A percentile compares a stretch with the other conserved stretches of the same genome.
Evolutionary conservation across 1,284 basidiomycete species (phyloP).

Genomic region (Cryptococcus sp.): DNA sequence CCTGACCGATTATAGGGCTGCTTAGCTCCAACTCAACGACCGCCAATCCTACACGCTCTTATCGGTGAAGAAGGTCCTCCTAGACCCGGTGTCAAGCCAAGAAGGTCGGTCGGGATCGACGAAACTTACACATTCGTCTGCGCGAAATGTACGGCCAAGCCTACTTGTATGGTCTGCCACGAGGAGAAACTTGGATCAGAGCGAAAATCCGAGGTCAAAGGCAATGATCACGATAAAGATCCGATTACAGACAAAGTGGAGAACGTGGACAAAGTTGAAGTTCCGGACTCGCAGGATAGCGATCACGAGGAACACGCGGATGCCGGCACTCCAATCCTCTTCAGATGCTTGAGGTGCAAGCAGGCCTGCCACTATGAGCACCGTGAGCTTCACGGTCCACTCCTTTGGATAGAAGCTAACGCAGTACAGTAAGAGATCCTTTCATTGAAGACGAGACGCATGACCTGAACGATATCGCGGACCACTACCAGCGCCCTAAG

Average conservation of each 20-base stretch:
- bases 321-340: conserved; percentile 52
- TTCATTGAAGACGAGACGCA: conserved; percentile 13
- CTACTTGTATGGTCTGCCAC: conserved; percentile 71
- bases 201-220: background rate
- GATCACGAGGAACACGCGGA: too few relatives aligned
- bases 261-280: too few relatives aligned
- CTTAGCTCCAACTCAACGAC: conserved; percentile 60
- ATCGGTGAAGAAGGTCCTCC: conserved; percentile 46
- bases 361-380: conserved; percentile 73
- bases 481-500: conserved; percentile 56
- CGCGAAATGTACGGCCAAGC: conserved; percentile 66
- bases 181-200: conserved; percentile 15
- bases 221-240: conserved; percentile 1
- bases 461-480: conserved; percentile 16
- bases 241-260: too few relatives aligned
- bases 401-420: background rate
- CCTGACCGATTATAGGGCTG: conserved; percentile 49
- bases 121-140: conserved; percentile 75
- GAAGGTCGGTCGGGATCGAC: conserved; percentile 50
- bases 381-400: conserved; percentile 18
- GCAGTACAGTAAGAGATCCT: conserved; percentile 16
- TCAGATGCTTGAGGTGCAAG: conserved; percentile 73
- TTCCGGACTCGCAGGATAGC: too few relatives aligned
- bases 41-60: conserved; percentile 66
- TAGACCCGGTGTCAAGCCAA: conserved; percentile 44